phyloP scores from a whole-genome alignment of 345 rosid species.

The Citrus trifoliata region DNA sequence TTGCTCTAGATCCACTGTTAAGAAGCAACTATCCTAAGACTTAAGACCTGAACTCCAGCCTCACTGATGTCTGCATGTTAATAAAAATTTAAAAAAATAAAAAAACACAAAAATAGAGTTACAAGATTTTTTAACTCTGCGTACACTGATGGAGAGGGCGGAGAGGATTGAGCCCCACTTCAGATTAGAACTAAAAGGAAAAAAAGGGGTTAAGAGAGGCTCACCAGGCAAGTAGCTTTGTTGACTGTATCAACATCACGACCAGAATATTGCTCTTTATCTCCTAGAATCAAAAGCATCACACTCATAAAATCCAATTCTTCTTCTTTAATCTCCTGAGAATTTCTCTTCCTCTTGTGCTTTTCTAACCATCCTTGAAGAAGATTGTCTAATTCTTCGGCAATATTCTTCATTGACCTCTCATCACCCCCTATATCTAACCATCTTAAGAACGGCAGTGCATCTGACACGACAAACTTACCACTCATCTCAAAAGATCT shows the following conservation, averaged over 20 bases:
- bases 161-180: too few species aligned
- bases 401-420: slow-evolving; percentile 25
- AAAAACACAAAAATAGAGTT: too few species aligned
- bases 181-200: too few species aligned
- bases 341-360: slow-evolving; percentile 28
- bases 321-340: neutral
- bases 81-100: too few species aligned
- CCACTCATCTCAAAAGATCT: slow-evolving; percentile 13
- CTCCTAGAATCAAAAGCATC: slow-evolving; percentile 2
- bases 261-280: neutral
- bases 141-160: too few species aligned
- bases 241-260: neutral
- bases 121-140: too few species aligned
- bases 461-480: slow-evolving; percentile 21
- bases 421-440: slow-evolving; percentile 34
- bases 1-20: too few species aligned
- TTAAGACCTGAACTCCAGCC: too few species aligned
- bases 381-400: slow-evolving; percentile 18
- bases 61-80: too few species aligned
- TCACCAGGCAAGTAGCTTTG: neutral
- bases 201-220: too few species aligned
- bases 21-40: too few species aligned
- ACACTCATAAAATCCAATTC: slow-evolving; percentile 29
- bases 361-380: slow-evolving; percentile 32
- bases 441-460: slow-evolving; percentile 30